phyloP scores from a whole-genome alignment of 768 basidiomycete species.

The Crassisporium funariophilum region DNA sequence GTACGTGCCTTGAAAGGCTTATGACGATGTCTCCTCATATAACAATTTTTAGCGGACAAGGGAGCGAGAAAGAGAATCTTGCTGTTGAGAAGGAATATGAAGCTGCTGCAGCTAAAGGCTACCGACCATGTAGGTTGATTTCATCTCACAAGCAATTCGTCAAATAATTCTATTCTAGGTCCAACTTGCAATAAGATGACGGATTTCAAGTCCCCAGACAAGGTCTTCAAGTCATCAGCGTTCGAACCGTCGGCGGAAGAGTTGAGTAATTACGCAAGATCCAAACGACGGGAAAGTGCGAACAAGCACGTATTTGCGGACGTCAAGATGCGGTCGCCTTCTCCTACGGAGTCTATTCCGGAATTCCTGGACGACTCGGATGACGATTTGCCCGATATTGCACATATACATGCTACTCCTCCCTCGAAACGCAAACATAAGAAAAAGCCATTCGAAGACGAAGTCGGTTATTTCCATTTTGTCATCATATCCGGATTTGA shows the following conservation, averaged over 20 bases:
- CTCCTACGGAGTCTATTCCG: slow-evolving; percentile 30
- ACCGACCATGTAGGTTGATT: slow-evolving; percentile 53
- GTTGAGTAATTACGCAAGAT: slow-evolving; percentile 41
- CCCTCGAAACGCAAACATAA: slow-evolving; percentile 35
- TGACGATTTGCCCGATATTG: slow-evolving; percentile 55
- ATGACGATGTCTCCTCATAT: neutral
- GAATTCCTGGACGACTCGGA: slow-evolving; percentile 43
- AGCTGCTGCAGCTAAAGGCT: slow-evolving; percentile 55
- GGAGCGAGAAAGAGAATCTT: slow-evolving; percentile 56
- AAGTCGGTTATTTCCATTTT: slow-evolving; percentile 5
- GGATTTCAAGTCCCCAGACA: slow-evolving; percentile 45
- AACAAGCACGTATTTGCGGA: slow-evolving; percentile 2
- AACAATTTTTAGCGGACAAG: slow-evolving; percentile 45
- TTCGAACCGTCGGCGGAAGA: slow-evolving; percentile 73
- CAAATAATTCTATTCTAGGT: slow-evolving; percentile 37
- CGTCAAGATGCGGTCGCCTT: slow-evolving; percentile 27
- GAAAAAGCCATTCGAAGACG: slow-evolving; percentile 18
- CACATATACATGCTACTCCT: slow-evolving; percentile 36
- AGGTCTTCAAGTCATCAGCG: slow-evolving; percentile 62
- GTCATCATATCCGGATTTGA: neutral
- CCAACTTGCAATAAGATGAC: slow-evolving; percentile 71
- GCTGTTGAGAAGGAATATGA: slow-evolving; percentile 59
- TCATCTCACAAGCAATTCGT: neutral
- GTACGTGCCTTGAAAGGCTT: slow-evolving; percentile 35
- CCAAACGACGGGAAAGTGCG: slow-evolving; percentile 30